Percentiles rank a stretch among this genome's conserved stretches.
Conservation (phyloP, 495 filamentous ascomycete species). For the Daldinia bambusicola region DNA sequence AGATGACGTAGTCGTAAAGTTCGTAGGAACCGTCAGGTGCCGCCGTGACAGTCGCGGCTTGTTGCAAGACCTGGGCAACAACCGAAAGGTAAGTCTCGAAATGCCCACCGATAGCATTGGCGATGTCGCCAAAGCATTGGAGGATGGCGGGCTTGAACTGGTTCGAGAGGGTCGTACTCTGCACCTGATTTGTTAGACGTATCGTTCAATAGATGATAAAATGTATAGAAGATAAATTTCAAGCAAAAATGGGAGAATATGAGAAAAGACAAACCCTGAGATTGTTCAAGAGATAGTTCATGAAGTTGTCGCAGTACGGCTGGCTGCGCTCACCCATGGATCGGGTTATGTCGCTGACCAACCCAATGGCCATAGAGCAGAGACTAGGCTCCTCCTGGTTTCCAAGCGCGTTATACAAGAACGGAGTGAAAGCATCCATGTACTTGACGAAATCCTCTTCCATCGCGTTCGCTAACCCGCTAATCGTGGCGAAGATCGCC, state of each 20-base stretch:
- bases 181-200: constrained; percentile 47
- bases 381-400: constrained; percentile 95
- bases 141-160: constrained; percentile 98
- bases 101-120: constrained; percentile 89
- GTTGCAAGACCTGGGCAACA: constrained; percentile 92
- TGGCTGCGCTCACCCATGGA: constrained; percentile 88
- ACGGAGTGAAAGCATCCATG: constrained; percentile 93
- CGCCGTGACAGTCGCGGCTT: constrained; percentile 83
- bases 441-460: constrained; percentile 94
- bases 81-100: constrained; percentile 93
- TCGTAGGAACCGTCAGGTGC: constrained; percentile 79
- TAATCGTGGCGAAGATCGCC: constrained; percentile 88
- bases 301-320: constrained; percentile 95
- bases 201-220: constrained; percentile 7
- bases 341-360: constrained; percentile 94
- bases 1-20: constrained; percentile 94
- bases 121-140: constrained; percentile 97
- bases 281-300: constrained; percentile 94
- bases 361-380: constrained; percentile 96
- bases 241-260: background rate
- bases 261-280: constrained; percentile 71
- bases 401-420: constrained; percentile 88
- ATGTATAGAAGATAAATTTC: constrained; percentile 11
- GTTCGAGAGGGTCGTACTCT: constrained; percentile 81
- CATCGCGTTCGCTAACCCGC: constrained; percentile 83